Percentiles rank a stretch among this genome's conserved stretches.
Evolutionary conservation across 192 early-diverging fungal species (phyloP).

Genomic region (Podila epigama): DNA sequence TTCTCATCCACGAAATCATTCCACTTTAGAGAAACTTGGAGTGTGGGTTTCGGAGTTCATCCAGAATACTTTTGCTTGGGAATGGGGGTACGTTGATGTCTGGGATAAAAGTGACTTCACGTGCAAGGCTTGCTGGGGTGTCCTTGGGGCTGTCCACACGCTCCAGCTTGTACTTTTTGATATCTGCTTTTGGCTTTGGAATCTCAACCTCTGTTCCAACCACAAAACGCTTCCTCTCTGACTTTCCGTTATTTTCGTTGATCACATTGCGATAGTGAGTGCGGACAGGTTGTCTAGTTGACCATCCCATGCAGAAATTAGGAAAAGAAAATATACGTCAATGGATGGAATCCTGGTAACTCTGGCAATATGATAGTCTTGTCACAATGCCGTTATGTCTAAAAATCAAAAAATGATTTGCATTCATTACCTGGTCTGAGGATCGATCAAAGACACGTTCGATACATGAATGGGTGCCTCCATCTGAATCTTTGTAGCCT

Average conservation of each 20-base stretch:
- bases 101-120: constrained; percentile 47
- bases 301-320: too few relatives aligned
- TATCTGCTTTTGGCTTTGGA: constrained; percentile 45
- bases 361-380: neutral
- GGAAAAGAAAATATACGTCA: neutral
- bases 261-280: constrained; percentile 31
- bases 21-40: constrained; percentile 49
- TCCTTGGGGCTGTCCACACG: constrained; percentile 47
- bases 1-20: too few relatives aligned
- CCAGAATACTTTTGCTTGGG: constrained; percentile 46
- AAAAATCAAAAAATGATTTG: too few relatives aligned
- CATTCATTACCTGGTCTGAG: constrained; percentile 47
- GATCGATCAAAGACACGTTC: constrained; percentile 77
- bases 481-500: constrained; percentile 62
- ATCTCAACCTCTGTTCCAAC: constrained; percentile 41
- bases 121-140: constrained; percentile 24
- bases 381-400: neutral
- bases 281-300: constrained; percentile 38
- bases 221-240: constrained; percentile 43
- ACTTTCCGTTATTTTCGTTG: constrained; percentile 22
- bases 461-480: constrained; percentile 76
- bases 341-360: neutral
- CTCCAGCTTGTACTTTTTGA: constrained; percentile 42
- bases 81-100: constrained; percentile 43
- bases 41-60: constrained; percentile 43